These are phyloP conservation scores for Boletus patriciae DNA, from an alignment of 768 basidiomycete genomes.

Conservation along the genomic window DNA sequence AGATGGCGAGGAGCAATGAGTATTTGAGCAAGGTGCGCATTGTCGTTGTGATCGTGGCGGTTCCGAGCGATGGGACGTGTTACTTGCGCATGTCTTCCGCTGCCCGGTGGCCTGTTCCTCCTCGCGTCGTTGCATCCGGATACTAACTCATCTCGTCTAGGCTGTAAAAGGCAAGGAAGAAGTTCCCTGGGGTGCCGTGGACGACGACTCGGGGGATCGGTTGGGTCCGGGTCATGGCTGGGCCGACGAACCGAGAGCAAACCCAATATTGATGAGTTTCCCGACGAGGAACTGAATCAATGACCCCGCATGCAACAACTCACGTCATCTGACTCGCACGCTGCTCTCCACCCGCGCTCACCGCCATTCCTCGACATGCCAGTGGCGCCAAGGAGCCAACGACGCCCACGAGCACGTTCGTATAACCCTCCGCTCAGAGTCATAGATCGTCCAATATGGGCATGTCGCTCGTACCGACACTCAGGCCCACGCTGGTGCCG, in stretches of 20 bases:
- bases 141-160: conserved; percentile 10
- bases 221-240: conserved; percentile 20
- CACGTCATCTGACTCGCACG: too few species aligned
- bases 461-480: conserved; percentile 6
- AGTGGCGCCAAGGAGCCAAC: neutral
- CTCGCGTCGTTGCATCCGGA: neutral
- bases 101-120: neutral
- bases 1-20: conserved; percentile 63
- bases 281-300: too few species aligned
- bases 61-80: neutral
- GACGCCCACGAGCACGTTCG: neutral
- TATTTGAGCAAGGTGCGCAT: conserved; percentile 65
- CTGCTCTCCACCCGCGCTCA: too few species aligned
- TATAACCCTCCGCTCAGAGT: neutral
- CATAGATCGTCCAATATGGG: conserved; percentile 1
- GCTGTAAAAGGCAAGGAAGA: conserved; percentile 35
- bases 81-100: neutral
- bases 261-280: too few species aligned
- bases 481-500: conserved; percentile 14
- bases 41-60: neutral
- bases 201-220: conserved; percentile 31
- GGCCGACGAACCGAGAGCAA: too few species aligned
- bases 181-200: conserved; percentile 23
- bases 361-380: too few species aligned
- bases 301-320: too few species aligned